phyloP scores from a whole-genome alignment of 306 rosid species.

The Cucumis hystrix region DNA sequence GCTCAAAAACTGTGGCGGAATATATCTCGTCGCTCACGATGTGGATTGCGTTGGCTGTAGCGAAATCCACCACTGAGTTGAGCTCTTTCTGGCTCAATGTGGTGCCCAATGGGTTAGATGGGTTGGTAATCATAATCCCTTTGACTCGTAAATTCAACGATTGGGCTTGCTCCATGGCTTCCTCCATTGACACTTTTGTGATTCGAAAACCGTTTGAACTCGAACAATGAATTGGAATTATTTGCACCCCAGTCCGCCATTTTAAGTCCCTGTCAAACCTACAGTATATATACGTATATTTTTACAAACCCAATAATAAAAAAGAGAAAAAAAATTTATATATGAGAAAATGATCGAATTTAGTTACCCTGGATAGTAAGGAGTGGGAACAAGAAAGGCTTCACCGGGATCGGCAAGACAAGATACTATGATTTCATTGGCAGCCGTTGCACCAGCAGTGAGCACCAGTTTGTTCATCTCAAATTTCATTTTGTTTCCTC shows the following conservation, averaged over 20 bases:
- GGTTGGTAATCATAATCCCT: slow-evolving; percentile 71
- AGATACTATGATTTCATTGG: slow-evolving; percentile 79
- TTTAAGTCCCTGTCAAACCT: slow-evolving; percentile 83
- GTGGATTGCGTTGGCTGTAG: slow-evolving; percentile 29
- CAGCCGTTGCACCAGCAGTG: slow-evolving; percentile 77
- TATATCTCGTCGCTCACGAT: slow-evolving; percentile 77
- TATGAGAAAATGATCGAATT: not conserved
- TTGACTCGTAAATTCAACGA: slow-evolving; percentile 36
- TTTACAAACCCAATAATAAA: no score
- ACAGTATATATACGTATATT: not conserved
- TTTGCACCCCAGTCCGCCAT: slow-evolving; percentile 66
- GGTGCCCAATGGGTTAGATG: slow-evolving; percentile 81
- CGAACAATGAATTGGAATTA: slow-evolving; percentile 59
- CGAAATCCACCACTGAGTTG: slow-evolving; percentile 35
- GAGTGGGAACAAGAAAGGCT: slow-evolving; percentile 78
- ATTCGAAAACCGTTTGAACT: slow-evolving; percentile 71
- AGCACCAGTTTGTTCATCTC: slow-evolving; percentile 47
- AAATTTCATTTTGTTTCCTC: slow-evolving; percentile 42
- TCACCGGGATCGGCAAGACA: slow-evolving; percentile 76
- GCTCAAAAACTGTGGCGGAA: slow-evolving; percentile 51
- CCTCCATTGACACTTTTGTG: slow-evolving; percentile 35
- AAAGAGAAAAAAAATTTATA: not conserved
- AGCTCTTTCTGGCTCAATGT: slow-evolving; percentile 42
- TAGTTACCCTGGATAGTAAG: slow-evolving; percentile 73
- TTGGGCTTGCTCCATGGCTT: slow-evolving; percentile 44